Base-by-base conservation (phyloP, 1,284 basidiomycete genomes). In the Vanrija sp. region DNA sequence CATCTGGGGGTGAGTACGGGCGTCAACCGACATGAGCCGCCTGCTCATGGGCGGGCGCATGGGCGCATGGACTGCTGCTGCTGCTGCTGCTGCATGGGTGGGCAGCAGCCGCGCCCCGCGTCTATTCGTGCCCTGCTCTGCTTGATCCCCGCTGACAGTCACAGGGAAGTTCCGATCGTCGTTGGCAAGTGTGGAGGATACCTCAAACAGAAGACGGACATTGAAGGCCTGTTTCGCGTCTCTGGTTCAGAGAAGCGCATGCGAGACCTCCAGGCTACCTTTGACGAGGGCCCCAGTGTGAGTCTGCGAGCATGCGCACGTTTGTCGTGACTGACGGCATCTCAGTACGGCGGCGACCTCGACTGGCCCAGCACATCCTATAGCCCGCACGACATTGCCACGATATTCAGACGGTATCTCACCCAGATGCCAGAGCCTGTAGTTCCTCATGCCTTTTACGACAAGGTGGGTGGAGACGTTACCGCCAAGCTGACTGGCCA, bases 111-210 rank as follows among this genome's bases (percentile, higher is more conserved):
- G 37, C 45, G 31, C 48, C 43, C 55, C 43, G 20, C 7, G 41
- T 47, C 41, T 44, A 12, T 35, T n/a, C 25, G 14, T 31, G 24
- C 45, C 27, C 18, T 24, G 9, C 23, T 3, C 24, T 25, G 3
- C 14, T 19, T 10, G 12, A 10, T 16, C n/a, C 61, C 73, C 39
- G 69, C 68, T 51, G 70, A 72, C 49, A 65, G 73, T 19, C 75
- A 68, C 69, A 79, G 95, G 2, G 91, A 89, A 71, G 90, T 98
- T 41, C 95, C 96, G 9, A 89, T 97, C 50, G 89, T 98, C 53
- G 94, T 98, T 36, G 96, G 94, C 53, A 96, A 97, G 75, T 96
- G 93, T 68, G 93, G 93, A 3, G 77, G 93, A 41, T 88, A 90
- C 78, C 83, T 97, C 58, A 97, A 97, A 73, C 88, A 91, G 76